Conservation (phyloP, 129 eudicot species). For the Flaveria trinervia region DNA sequence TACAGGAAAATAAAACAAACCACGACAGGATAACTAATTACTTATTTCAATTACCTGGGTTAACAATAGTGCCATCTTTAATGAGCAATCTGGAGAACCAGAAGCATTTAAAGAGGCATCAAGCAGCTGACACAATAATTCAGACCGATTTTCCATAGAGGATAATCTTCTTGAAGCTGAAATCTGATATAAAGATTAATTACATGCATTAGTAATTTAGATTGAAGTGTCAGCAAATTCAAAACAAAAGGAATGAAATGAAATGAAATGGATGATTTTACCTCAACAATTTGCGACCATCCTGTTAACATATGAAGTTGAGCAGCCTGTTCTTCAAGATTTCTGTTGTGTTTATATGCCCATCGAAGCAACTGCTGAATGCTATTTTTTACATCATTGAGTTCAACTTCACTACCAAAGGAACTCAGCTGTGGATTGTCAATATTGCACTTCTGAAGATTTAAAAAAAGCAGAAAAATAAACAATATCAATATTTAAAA, state of each 20-base stretch:
- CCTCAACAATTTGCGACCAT: slow-evolving; percentile 98
- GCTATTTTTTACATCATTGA: slow-evolving; percentile 62
- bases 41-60: slow-evolving; percentile 56
- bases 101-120: slow-evolving; percentile 87
- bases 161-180: slow-evolving; percentile 80
- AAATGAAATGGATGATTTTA: slow-evolving; percentile 24
- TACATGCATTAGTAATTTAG: background rate
- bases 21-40: slow-evolving; percentile 8
- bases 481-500: background rate
- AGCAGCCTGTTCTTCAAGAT: slow-evolving; percentile 99
- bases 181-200: slow-evolving; percentile 43
- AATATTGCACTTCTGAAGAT: slow-evolving; percentile 55
- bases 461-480: background rate
- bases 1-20: background rate
- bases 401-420: slow-evolving; percentile 71
- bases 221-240: slow-evolving; percentile 7
- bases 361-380: slow-evolving; percentile 82
- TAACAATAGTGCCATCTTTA: slow-evolving; percentile 85
- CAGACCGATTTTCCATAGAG: slow-evolving; percentile 71
- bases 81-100: slow-evolving; percentile 89
- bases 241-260: background rate
- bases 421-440: slow-evolving; percentile 65
- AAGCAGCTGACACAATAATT: slow-evolving; percentile 85
- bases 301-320: slow-evolving; percentile 96
- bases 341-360: slow-evolving; percentile 96